Base-by-base conservation (phyloP, 768 basidiomycete species). In the Porphyrellus cyaneotinctus region DNA sequence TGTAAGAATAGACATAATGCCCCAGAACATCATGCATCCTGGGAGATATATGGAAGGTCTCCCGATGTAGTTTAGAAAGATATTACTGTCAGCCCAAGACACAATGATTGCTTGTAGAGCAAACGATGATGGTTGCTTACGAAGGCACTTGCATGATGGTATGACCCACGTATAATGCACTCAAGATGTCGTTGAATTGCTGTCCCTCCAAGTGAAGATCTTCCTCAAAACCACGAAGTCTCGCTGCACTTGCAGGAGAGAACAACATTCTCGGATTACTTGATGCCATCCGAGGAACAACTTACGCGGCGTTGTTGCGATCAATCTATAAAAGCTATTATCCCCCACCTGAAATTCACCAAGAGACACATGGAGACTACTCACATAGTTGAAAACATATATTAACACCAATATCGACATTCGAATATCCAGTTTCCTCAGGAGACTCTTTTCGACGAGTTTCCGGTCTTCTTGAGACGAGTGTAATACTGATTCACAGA, bases 71-170 rank as follows among this genome's bases (percentile, higher is more conserved):
- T 84, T 81, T 39, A 88, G 65, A 53, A 87, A 79, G 76, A 87
- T 84, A 57, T 88, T 88, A 17, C 87, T 90, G 58, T 22, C 41
- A 17, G 43, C 17, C n/a, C 9, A 28, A 18, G 20, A 26, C 17
- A 46, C 42, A 7, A 43, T 35, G 22, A 44, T n/a, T 2, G 28
- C 18, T 23, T 24, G 35, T 13, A 49, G 30, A 23, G 36, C 17
- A 41, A 23, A 44, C 22, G 10, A 43, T 30, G 36, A 20, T 26
- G 62, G 5, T 12, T 4, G 70, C 83, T 62, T 59, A 85, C 83
- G 83, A 86, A 31, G 87, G 87, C 49, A 90, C 77, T 64, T 90
- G 88, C 87, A 88, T 88, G 35, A 87, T 67, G 52, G 85, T 85
- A 62, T 89, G 89, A 15, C 85, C 86, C 30, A 85, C 74, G 57